Evolutionary conservation across 495 filamentous ascomycete genomes (phyloP), one percentile per base, ranked within the genome.

Genomic region (Tuber umbilicatum): DNA sequence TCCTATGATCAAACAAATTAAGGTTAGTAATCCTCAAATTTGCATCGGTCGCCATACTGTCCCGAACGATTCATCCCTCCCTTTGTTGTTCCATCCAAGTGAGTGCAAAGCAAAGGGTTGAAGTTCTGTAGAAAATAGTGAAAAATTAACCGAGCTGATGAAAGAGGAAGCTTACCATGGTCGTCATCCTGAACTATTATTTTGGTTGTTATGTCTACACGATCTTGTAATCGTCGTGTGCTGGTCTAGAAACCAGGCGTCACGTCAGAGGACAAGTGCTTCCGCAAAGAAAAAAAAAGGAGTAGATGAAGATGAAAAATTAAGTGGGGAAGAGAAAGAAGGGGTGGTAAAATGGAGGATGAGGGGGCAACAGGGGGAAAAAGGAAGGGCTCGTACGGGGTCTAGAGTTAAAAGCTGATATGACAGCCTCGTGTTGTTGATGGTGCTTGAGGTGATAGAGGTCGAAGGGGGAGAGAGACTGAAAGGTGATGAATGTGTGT

Each of bases 1-100:
- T 99, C 95, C 95, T 99, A 74, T 74, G 69, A 21, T 38, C 73
- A n/a, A 69, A 35, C 35, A 73, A 70, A 72, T 50, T 64, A 17
- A 79, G 45, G 81, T 86, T 75, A 86, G 85, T 79, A 82, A 55
- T 74, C 41, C 16, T 69, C 14, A 42, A 23, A 39, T 19, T 43
- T 45, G 37, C 39, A 77, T 31, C 27, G 60, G 43, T 41, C 69
- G 45, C 39, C n/a, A 37, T 69, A 21, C 69, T 38, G 55, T 47
- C 47, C 68, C 43, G 74, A 43, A 72, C 72, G 69, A 69, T 68
- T 42, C 41, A 68, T n/a, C 68, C 50, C 37, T 81, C 31, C 68
- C 71, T 31, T 41, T 67, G 70, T 43, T 6, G 70, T 43, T 6
- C 70, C 27, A 69, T n/a, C 60, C 21, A 31, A 50, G 40, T 45